Evolutionary conservation across 768 basidiomycete genomes (phyloP).

Genomic region (Pulveroboletus ravenelii): DNA sequence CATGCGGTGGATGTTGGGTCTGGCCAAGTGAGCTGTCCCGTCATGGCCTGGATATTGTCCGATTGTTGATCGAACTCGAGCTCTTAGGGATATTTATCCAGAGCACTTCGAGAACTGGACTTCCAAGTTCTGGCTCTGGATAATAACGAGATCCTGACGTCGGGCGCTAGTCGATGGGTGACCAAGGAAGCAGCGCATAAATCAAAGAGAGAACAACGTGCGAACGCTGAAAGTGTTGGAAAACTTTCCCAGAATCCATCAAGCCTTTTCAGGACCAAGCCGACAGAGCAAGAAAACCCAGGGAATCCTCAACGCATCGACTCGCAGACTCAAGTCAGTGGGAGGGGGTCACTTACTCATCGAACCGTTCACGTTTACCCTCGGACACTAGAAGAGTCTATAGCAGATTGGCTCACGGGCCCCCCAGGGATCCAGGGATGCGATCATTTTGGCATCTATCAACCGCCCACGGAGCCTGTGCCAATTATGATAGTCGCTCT

Average conservation of each 20-base stretch:
- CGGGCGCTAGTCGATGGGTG: slow-evolving; percentile 50
- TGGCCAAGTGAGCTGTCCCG: slow-evolving; percentile 48
- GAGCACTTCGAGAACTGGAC: slow-evolving; percentile 35
- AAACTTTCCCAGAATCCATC: neutral
- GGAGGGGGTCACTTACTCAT: slow-evolving; percentile 45
- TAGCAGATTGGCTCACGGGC: slow-evolving; percentile 50
- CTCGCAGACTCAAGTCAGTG: neutral
- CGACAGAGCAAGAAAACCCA: neutral
- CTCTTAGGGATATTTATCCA: slow-evolving; percentile 58
- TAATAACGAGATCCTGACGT: slow-evolving; percentile 51
- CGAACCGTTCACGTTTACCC: slow-evolving; percentile 53
- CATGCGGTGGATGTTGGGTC: slow-evolving; percentile 71
- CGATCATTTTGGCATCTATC: neutral
- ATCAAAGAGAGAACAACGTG: slow-evolving; percentile 9
- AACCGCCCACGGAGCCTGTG: slow-evolving; percentile 8
- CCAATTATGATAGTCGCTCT: slow-evolving; percentile 64
- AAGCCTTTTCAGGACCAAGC: neutral
- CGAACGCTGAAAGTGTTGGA: neutral
- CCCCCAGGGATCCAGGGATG: neutral
- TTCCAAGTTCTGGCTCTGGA: slow-evolving; percentile 65
- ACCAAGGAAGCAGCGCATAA: slow-evolving; percentile 18
- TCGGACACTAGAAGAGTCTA: slow-evolving; percentile 38
- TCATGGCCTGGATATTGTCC: neutral
- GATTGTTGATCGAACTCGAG: neutral
- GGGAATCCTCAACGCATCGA: neutral